Percentiles rank a stretch among this genome's conserved stretches.
phyloP scores from a whole-genome alignment of 176 grass and related monocot species.

The Bromus sterilis region DNA sequence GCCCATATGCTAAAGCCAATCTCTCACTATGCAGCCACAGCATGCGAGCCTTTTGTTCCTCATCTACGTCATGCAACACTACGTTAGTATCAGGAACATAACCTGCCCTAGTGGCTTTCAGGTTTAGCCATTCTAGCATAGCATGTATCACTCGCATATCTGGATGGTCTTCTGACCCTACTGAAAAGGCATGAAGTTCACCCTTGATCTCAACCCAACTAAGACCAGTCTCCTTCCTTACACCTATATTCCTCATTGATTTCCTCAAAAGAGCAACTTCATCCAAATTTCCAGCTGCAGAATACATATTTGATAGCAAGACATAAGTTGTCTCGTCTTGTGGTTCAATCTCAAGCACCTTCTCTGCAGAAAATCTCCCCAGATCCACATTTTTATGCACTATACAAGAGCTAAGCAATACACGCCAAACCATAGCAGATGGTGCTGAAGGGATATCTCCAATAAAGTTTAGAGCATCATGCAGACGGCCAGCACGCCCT shows the following conservation, averaged over 20 bases:
- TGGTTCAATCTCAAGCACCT: slow-evolving; percentile 44
- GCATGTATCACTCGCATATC: slow-evolving; percentile 48
- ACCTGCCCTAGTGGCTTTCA: slow-evolving; percentile 20
- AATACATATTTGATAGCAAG: slow-evolving; percentile 52
- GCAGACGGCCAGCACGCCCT: slow-evolving; percentile 30
- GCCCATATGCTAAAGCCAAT: slow-evolving; percentile 50
- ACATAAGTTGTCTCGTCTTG: slow-evolving; percentile 43
- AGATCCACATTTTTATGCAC: slow-evolving; percentile 42
- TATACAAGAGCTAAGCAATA: slow-evolving; percentile 43
- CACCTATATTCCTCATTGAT: slow-evolving; percentile 45
- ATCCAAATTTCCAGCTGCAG: slow-evolving; percentile 44
- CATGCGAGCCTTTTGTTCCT: slow-evolving; percentile 39
- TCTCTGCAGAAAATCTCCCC: slow-evolving; percentile 43
- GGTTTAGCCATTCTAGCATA: slow-evolving; percentile 40
- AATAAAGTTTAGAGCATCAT: slow-evolving; percentile 39
- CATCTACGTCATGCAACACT: slow-evolving; percentile 36
- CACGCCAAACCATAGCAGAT: slow-evolving; percentile 48
- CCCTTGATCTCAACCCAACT: slow-evolving; percentile 53
- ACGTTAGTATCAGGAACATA: slow-evolving; percentile 38
- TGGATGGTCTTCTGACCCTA: slow-evolving; percentile 38
- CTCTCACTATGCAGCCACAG: slow-evolving; percentile 48
- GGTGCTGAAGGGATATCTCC: slow-evolving; percentile 31
- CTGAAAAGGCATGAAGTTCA: slow-evolving; percentile 37
- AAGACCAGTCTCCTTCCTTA: slow-evolving; percentile 40
- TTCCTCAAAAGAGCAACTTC: slow-evolving; percentile 45